Conservation (phyloP, 305 asterid genomes). For the Ilex paraguariensis region DNA sequence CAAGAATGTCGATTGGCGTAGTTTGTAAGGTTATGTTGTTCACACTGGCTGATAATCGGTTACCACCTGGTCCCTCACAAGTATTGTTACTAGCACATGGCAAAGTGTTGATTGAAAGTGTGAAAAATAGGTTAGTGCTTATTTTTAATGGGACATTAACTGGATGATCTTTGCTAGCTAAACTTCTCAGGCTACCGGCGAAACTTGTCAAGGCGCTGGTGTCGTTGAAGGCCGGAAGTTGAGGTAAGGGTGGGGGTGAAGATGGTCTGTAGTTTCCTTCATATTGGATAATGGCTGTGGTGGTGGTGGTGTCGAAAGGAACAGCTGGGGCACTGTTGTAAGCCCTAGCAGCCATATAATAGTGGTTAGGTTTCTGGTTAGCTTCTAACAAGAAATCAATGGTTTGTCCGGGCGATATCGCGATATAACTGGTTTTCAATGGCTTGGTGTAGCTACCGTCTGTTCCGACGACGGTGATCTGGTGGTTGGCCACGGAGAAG, state of each 20-base stretch:
- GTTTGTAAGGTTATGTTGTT: no score
- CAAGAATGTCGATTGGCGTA: no score
- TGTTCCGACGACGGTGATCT: constrained; percentile 23
- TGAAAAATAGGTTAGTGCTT: constrained; percentile 21
- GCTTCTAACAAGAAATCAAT: constrained; percentile 51
- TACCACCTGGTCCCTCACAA: no score
- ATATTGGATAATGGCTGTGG: constrained; percentile 45
- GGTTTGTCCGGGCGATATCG: constrained; percentile 53
- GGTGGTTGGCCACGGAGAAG: constrained; percentile 21
- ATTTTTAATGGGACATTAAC: constrained; percentile 32
- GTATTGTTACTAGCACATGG: constrained; percentile 35
- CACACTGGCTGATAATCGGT: no score
- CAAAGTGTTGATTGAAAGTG: constrained; percentile 38
- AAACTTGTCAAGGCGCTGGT: constrained; percentile 36
- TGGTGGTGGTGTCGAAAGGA: constrained; percentile 36
- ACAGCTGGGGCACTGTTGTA: constrained; percentile 22
- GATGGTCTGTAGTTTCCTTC: neutral
- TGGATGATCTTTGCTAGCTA: constrained; percentile 35
- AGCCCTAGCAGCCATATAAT: constrained; percentile 61
- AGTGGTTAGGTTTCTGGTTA: constrained; percentile 19
- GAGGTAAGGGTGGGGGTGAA: constrained; percentile 22
- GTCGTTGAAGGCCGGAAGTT: constrained; percentile 42
- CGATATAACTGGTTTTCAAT: constrained; percentile 9
- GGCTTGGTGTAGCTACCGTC: constrained; percentile 32
- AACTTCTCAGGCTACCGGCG: constrained; percentile 35